A percentile compares a stretch with the other conserved stretches of the same genome.
Evolutionary conservation across 1,284 basidiomycete species (phyloP).

Genomic region (Moesziomyces globuligerus): DNA sequence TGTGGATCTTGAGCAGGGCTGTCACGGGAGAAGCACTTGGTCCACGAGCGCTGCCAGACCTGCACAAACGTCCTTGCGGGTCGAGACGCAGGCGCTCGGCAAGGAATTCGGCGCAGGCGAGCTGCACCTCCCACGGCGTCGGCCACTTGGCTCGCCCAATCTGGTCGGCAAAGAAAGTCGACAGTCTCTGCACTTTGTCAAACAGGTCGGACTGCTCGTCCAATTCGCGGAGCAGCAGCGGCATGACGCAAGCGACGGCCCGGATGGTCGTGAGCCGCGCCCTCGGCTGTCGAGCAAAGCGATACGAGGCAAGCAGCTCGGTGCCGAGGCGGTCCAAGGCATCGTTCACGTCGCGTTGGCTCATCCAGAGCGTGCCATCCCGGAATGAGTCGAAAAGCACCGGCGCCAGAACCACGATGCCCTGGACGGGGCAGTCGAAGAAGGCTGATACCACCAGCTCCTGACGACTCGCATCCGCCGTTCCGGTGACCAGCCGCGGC

Average conservation of each 20-base stretch:
- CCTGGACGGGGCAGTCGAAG: conserved; percentile 26
- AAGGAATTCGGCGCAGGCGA: conserved; percentile 73
- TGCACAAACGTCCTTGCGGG: conserved; percentile 9
- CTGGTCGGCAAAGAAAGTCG: conserved; percentile 37
- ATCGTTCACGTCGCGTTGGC: conserved; percentile 33
- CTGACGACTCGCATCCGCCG: conserved; percentile 12
- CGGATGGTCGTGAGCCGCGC: conserved; percentile 23
- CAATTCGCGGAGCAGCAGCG: conserved; percentile 11
- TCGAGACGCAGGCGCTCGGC: conserved; percentile 69
- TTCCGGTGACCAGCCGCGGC: conserved; percentile 14
- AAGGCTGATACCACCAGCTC: conserved; percentile 20
- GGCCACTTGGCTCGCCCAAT: conserved; percentile 28
- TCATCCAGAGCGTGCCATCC: conserved; percentile 24
- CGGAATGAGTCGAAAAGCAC: conserved; percentile 18
- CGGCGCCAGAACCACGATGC: conserved; percentile 12
- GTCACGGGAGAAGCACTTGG: conserved; percentile 4
- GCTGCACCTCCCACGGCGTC: conserved; percentile 47
- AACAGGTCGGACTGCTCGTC: conserved; percentile 35
- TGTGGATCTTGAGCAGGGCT: conserved; percentile 32
- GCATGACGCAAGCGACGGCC: conserved; percentile 15
- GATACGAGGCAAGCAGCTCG: conserved; percentile 34
- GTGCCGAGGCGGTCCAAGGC: conserved; percentile 34
- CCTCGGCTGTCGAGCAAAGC: conserved; percentile 14
- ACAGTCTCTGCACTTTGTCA: conserved; percentile 33
- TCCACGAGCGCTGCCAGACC: conserved; percentile 11